Evolutionary conservation across 495 filamentous ascomycete species (phyloP), one percentile per base, ranked within the genome.

Genomic region (Daldinia concentrica): DNA sequence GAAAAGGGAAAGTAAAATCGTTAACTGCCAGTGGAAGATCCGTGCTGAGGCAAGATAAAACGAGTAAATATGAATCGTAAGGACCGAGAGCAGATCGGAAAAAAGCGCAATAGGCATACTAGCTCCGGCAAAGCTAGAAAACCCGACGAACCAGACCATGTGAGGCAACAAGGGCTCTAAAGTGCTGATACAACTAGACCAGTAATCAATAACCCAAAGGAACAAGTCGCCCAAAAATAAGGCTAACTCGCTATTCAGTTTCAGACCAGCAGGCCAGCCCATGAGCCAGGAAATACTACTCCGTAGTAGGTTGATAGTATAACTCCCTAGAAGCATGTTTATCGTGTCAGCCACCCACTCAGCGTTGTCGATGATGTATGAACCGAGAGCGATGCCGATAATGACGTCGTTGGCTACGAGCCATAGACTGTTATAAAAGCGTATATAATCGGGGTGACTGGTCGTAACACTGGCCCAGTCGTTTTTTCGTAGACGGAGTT

Each of bases 361-460:
- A 0, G 93, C 89, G 74, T 98, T 98, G 76, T 98, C 95, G 60
- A 98, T 95, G 71, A 99, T 97, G 78, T 97, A 98, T 0, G 93
- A 95, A 0, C 95, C 95, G 15, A 98, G 80, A 6, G 95, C 96
- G 74, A 98, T 97, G 14, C 95, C 96, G 39, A 99, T 99, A 64
- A 99, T 99, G 34, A 98, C 91, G 82, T 99, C 95, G 79, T 99
- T 99, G 22, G 94, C 93, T 17, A 99, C 95, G 24, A 99, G 92
- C 95, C 95, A 99, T 19, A 99, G 83, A 73, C 94, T 97, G 81
- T 98, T 98, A 79, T 97, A 99, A 79, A 99, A 99, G 39, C 95
- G 92, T 72, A 99, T 99, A 76, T 99, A 99, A 78, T 98, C 95
- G 4, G 96, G 93, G 79, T 99, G 95, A 67, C 91, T 97, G 58